phyloP scores from a whole-genome alignment of 2,329 filamentous ascomycete species.

The Neonectria ditissima region DNA sequence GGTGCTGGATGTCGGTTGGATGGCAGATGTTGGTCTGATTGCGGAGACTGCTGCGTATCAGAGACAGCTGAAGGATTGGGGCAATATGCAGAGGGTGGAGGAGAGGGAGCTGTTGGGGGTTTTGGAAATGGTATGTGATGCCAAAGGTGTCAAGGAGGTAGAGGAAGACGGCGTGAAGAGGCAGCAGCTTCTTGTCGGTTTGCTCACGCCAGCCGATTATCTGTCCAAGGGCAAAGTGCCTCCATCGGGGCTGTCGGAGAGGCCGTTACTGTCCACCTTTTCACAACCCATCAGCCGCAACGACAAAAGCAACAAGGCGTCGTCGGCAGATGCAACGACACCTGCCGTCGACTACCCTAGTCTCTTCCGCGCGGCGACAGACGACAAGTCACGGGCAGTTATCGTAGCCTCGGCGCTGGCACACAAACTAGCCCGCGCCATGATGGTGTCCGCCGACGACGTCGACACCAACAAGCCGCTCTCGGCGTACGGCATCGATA shows the following conservation, averaged over 20 bases:
- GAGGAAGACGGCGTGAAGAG: neutral
- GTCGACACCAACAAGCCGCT: constrained; percentile 38
- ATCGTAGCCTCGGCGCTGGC: constrained; percentile 39
- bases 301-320: neutral
- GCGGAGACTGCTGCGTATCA: constrained; percentile 32
- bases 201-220: neutral
- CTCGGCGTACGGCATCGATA: constrained; percentile 42
- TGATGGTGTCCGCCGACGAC: constrained; percentile 45
- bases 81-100: constrained; percentile 14
- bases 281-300: neutral
- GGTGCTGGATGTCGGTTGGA: constrained; percentile 36
- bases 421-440: constrained; percentile 47
- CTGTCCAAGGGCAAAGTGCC: neutral
- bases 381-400: neutral
- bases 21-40: constrained; percentile 42
- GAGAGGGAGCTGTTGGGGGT: constrained; percentile 18
- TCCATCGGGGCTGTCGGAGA: neutral
- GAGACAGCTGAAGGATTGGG: neutral
- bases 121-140: neutral
- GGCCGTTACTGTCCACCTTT: neutral
- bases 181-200: neutral
- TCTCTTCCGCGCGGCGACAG: neutral
- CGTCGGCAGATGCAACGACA: neutral
- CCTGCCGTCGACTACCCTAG: neutral
- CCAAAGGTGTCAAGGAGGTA: neutral